Evolutionary conservation across 306 rosid genomes (phyloP), one percentile per base, ranked within the genome.

Genomic region (Sphenostylis stenocarpa): DNA sequence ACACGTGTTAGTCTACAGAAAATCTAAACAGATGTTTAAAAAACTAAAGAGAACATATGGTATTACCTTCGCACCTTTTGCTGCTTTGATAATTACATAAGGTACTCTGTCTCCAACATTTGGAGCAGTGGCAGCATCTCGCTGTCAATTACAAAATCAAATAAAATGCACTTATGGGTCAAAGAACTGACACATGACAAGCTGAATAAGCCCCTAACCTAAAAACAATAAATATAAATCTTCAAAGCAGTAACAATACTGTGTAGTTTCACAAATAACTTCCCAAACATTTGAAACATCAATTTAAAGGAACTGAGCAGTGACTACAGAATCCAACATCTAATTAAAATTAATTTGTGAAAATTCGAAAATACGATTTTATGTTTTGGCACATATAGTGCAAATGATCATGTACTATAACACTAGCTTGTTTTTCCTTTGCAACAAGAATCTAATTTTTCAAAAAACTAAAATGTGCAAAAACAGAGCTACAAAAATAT

Each of bases 61-160:
- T 49, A 33, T 68, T 81, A 95, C 98, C 96, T 92, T 95, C 66
- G 98, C 97, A 53, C 98, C 98, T 84, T 92, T 95, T 61, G 97
- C 92, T 62, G 90, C 97, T 92, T 95, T 90, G 66, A 95, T 39
- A 70, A 95, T 92, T 62, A 95, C 98, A 83, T 95, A 95, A 28
- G 98, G 98, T 55, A 95, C 98, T 51, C 98, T 90, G 80, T 95
- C 98, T 63, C 98, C 98, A 82, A 95, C 98, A 84, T 89, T 92
- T 74, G 98, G 98, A 80, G 98, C 98, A 75, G 98, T 90, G 67
- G 98, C 97, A 82, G 98, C 91, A 90, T 95, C 98, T 76, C 96
- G 83, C 98, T 95, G 83, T 73, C 74, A 67, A 82, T 70, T 47
- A 78, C 29, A 67, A 72, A 77, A 69, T 74, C 70, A 75, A 68